Percentiles rank a stretch among this genome's conserved stretches.
phyloP scores from a whole-genome alignment of 768 basidiomycete genomes.

The Leccinum disarticulatum region DNA sequence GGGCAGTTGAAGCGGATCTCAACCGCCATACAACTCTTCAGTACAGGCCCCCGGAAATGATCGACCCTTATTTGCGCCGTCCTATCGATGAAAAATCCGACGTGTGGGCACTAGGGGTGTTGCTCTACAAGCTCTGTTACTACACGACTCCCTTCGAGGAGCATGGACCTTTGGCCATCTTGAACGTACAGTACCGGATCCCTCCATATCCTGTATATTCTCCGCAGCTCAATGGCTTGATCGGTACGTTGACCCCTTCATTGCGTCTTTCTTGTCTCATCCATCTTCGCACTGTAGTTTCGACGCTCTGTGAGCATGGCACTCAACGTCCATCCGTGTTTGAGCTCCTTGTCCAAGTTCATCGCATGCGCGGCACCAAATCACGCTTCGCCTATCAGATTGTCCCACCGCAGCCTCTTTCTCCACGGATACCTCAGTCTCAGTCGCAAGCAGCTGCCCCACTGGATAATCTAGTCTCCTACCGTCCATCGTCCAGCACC shows the following conservation, averaged over 20 bases:
- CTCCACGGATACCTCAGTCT: slow-evolving; percentile 39
- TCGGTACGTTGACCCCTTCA: slow-evolving; percentile 53
- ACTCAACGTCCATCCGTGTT: slow-evolving; percentile 84
- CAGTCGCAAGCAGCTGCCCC: slow-evolving; percentile 29
- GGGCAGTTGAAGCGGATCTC: slow-evolving; percentile 84
- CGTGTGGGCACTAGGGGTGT: slow-evolving; percentile 95
- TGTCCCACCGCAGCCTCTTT: slow-evolving; percentile 46
- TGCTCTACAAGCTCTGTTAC: slow-evolving; percentile 98
- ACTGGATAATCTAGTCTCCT: slow-evolving; percentile 42
- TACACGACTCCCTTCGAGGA: slow-evolving; percentile 99
- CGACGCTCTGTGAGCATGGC: slow-evolving; percentile 93
- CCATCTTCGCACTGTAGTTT: slow-evolving; percentile 46
- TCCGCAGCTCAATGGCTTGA: slow-evolving; percentile 73
- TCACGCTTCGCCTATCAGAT: slow-evolving; percentile 73
- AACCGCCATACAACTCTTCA: slow-evolving; percentile 96
- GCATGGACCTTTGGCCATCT: slow-evolving; percentile 92
- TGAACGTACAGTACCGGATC: slow-evolving; percentile 94
- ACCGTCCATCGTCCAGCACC: slow-evolving; percentile 27
- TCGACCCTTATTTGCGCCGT: slow-evolving; percentile 81
- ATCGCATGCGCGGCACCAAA: slow-evolving; percentile 83
- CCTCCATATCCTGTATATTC: slow-evolving; percentile 90
- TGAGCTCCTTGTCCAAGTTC: slow-evolving; percentile 80
- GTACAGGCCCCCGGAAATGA: slow-evolving; percentile 99
- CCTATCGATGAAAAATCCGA: slow-evolving; percentile 94
- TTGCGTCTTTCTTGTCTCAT: slow-evolving; percentile 10